Base-by-base conservation (phyloP, 176 grass and related monocot genomes). In the Carex littledalei region DNA sequence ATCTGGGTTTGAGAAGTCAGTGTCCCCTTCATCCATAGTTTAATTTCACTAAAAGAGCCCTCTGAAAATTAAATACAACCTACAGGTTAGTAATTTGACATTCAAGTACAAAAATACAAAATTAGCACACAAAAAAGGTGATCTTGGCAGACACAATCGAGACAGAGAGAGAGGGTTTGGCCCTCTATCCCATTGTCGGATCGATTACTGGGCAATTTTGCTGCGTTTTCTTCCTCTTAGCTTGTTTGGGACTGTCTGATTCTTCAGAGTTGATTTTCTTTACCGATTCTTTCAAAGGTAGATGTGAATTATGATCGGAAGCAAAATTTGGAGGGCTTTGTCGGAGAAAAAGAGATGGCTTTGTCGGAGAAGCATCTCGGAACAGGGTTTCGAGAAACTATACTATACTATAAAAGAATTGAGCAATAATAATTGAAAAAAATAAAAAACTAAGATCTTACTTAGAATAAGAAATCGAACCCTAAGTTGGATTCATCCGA, bases 1-100 rank as follows among this genome's bases (percentile, higher is more conserved):
- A 15, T 93, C 84, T 13, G 90, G 90, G 84, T 67, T 88, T 18
- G 88, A 88, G 71, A 92, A 74, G 67, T 93, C 91, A 58, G 84
- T 70, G 39, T 88, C 86, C 26, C 84, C 91, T 57, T 86, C 88
- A 43, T 94, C 90, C 94, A 97, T 99, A 76, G 64, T 67, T 67
- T 31, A 65, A 35, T 63, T 65, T 49, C 37, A 49, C 41, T 29
- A 63, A 26, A 82, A 15, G 6, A 65, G 26, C 26, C 26, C 52
- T 78, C 50, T 57, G 52, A 65, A 64, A 65, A 64, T 26, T 3
- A 65, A 65, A 65, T 82, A 63, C 61, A 63, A 65, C 31, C 3
- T 82, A 63, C 8, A 82, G n/a, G 7, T 78, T 32, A 78, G 24
- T 34, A 72, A 24, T 56, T 63, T 34, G 3, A n/a, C 18, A 72